Conservation (phyloP, 805 yeast genomes). For the Vanderwaltozyma tropicalis region DNA sequence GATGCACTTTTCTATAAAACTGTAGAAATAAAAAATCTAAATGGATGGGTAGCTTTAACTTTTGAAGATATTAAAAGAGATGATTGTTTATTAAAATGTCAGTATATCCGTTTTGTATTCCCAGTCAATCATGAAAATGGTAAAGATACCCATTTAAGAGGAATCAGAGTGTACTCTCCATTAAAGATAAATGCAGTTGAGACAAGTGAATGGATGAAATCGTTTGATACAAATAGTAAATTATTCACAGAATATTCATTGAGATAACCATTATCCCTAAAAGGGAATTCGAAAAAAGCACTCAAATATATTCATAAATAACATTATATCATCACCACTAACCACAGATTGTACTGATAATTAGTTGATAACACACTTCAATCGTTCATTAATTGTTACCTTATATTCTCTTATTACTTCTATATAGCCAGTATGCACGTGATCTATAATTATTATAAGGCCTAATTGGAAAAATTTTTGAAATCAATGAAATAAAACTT, state of each 20-base stretch:
- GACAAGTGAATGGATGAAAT: not conserved
- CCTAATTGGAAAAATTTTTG: too few relatives aligned
- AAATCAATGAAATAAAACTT: too few relatives aligned
- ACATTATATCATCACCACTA: not conserved
- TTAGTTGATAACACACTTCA: too few relatives aligned
- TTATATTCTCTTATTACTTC: too few relatives aligned
- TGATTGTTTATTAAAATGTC: slow-evolving; percentile 21
- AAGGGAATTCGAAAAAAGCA: not conserved
- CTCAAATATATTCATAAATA: not conserved
- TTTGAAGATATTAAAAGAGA: slow-evolving; percentile 17
- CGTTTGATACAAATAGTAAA: not conserved
- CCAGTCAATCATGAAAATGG: slow-evolving; percentile 80
- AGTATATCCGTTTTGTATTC: slow-evolving; percentile 21
- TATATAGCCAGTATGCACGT: too few relatives aligned
- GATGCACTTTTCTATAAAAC: slow-evolving; percentile 22
- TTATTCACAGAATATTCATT: slow-evolving; percentile 1
- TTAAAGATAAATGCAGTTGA: not conserved
- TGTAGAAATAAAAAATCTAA: slow-evolving; percentile 18
- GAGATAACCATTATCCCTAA: not conserved
- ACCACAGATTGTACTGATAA: too few relatives aligned
- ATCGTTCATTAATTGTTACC: too few relatives aligned
- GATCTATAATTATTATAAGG: too few relatives aligned
- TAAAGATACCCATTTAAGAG: slow-evolving; percentile 84
- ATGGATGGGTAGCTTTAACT: slow-evolving; percentile 26
- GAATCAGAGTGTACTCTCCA: slow-evolving; percentile 36